Base-by-base conservation (phyloP, 1,139 yeast species). In the Taiozyma onychis region DNA sequence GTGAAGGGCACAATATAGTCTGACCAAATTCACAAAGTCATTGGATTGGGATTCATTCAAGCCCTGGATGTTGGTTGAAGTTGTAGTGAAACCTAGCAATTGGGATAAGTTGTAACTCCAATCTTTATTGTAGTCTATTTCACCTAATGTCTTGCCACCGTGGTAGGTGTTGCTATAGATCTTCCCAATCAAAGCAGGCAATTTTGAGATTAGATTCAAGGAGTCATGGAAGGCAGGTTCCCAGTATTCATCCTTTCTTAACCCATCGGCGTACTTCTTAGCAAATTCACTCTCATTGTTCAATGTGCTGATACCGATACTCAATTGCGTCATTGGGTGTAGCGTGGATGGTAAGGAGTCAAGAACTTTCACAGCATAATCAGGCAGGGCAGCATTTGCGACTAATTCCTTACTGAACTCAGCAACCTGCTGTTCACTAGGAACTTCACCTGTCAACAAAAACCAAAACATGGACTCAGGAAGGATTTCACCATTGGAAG, bases 271-370 rank as follows among this genome's bases (percentile, higher is more conserved):
- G 69, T 83, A 83, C 28, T 88, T 88, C 73, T 79, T 79, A 57
- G 83, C 78, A 60, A 85, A 83, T 66, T 76, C 79, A 43, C 85
- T 79, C 65, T 83, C 87, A 53, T 72, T 65, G 60, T 75, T 77
- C 61, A 83, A 72, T 18, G 88, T 84, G 55, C 76, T 77, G 50
- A 83, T 75, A 44, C 86, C 88, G 61, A 83, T 80, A 50, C 85
- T 76, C 57, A 83, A 75, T 68, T 83, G 88, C 42, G 88, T 85
- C 87, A 81, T 81, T 64, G 87, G 86, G 68, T 81, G 86, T 55
- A 81, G 68, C 55, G 77, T 64, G 27, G 49, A 48, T 57, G 87
- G 87, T 57, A 80, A 70, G 52, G 74, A 69, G 71, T 80, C 83
- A 57, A 81, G 66, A 48, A 80, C 66, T 53, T 75, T 76, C 54